A percentile compares a stretch with the other conserved stretches of the same genome.
Evolutionary conservation across 176 grass and related monocot species (phyloP).

Genomic region (Carex kokanica): DNA sequence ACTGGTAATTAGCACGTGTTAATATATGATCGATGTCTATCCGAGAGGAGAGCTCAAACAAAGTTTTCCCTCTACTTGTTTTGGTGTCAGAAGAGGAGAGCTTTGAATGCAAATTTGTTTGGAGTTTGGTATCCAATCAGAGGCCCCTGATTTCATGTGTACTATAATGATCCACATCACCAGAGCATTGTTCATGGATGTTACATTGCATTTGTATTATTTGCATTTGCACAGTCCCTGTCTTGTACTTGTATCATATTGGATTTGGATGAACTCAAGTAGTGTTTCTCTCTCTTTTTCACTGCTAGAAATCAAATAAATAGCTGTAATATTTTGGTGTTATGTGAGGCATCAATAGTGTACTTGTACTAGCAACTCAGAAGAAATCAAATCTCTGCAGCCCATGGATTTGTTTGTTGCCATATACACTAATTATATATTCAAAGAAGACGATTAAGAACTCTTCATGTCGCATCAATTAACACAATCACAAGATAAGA

Average conservation of each 20-base stretch:
- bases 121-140: neutral
- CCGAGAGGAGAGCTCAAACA: no score
- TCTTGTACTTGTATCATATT: no score
- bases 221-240: no score
- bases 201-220: neutral
- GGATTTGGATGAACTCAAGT: neutral
- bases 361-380: neutral
- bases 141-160: slow-evolving; percentile 5
- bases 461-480: neutral
- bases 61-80: neutral
- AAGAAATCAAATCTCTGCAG: neutral
- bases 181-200: slow-evolving; percentile 5
- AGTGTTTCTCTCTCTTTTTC: neutral
- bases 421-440: neutral
- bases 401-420: neutral
- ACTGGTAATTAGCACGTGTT: neutral
- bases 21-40: neutral
- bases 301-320: no score
- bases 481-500: neutral
- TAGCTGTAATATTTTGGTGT: neutral
- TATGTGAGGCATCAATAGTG: neutral
- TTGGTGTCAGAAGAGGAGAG: neutral
- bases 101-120: neutral
- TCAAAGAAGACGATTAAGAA: neutral
- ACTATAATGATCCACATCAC: slow-evolving; percentile 10